Base-by-base conservation (phyloP, 129 eudicot genomes). In the Deinandra increscens region DNA sequence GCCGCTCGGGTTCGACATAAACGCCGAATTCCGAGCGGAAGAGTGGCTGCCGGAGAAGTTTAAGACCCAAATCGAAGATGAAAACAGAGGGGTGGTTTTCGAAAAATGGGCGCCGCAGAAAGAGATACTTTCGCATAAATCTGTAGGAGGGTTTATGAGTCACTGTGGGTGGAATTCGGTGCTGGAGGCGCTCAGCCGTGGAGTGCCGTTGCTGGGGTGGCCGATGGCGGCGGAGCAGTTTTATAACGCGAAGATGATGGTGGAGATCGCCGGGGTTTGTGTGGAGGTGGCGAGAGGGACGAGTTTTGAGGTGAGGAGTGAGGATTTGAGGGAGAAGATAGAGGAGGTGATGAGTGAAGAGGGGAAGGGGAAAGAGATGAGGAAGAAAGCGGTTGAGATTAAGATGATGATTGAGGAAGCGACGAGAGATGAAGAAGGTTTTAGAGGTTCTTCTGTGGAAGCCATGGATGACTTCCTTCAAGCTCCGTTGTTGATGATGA, bases 121-220 rank as follows among this genome's bases (percentile, higher is more conserved):
- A 64, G 86, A 82, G 74, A 88, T 88, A 9, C 20, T 85, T 64
- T 68, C 76, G 0, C 91, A 88, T 9, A 31, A 64, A 36, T 82
- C 86, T 5, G 72, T 68, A 0, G 91, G 83, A 0, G 88, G 61
- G 2, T 88, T 80, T 58, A 20, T 88, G 59, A 75, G 69, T 10
- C 91, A 88, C 41, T 88, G 91, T 48, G 84, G 95, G 5, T 88
- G 95, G 95, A 85, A 83, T 65, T 88, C 91, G n/a, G 80, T 77
- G 7, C 73, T 88, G 38, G 95, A 88, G 73, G 49, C 88, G 0
- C 63, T 88, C 9, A 63, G 75, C 41, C 38, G 64, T 20, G 91
- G 95, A 1, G 88, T 88, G 44, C 83, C 88, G 45, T 11, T 88
- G 42, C 37, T 85, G 5, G 85, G 84, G 39, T 84, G 91, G 95